Conservation (phyloP, 768 basidiomycete species). For the Pholiota conissans region DNA sequence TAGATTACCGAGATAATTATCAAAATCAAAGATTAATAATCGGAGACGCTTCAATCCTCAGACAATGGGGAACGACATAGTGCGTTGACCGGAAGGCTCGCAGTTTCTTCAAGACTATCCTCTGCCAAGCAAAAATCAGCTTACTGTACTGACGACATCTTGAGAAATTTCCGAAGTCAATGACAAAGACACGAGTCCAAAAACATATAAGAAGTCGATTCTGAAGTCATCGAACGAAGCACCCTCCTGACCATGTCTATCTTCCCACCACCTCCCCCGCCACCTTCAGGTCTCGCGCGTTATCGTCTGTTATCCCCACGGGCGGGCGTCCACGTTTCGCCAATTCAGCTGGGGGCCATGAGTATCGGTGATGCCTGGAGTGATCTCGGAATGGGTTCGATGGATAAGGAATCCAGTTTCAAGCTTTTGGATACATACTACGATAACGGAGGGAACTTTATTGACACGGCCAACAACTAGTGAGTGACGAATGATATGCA, state of each 20-base stretch:
- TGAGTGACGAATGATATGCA: constrained; percentile 13
- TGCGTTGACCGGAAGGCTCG: too few species aligned
- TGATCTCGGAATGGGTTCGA: constrained; percentile 30
- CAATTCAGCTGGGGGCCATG: constrained; percentile 41
- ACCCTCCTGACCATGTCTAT: not conserved
- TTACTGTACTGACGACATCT: not conserved
- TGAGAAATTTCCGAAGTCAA: not conserved
- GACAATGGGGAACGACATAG: too few species aligned
- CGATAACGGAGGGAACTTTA: constrained; percentile 49
- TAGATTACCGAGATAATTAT: too few species aligned
- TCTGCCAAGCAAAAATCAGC: too few species aligned
- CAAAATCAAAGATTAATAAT: too few species aligned
- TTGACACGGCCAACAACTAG: constrained; percentile 50
- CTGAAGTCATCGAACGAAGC: not conserved
- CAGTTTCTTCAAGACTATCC: too few species aligned
- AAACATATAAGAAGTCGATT: not conserved
- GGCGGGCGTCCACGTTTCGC: constrained; percentile 42
- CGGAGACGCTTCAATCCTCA: too few species aligned
- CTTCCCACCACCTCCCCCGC: not conserved
- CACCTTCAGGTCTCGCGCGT: constrained; percentile 9
- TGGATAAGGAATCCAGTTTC: constrained; percentile 43
- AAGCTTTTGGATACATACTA: constrained; percentile 45
- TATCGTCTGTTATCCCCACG: constrained; percentile 35
- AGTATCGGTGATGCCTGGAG: constrained; percentile 43
- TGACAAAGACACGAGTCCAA: not conserved